Evolutionary conservation across 2,329 filamentous ascomycete genomes (phyloP).

Genomic region (Zelopaecilomyces penicillatus): DNA sequence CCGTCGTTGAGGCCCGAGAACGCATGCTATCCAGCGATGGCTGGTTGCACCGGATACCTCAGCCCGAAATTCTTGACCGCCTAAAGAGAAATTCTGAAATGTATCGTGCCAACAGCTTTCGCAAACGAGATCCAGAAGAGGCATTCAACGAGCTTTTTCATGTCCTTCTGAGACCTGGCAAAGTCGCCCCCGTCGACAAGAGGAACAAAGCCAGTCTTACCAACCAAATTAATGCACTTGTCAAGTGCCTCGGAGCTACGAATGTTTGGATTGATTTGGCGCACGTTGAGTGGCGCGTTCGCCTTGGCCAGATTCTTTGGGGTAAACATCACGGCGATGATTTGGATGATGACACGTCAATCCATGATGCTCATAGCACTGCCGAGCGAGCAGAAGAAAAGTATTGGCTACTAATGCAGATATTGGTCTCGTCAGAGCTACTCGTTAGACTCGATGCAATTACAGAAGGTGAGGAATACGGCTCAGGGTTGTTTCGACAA

Average conservation of each 20-base stretch:
- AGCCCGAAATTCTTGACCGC: slow-evolving; percentile 49
- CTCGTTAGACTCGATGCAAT: slow-evolving; percentile 56
- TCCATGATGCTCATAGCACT: slow-evolving; percentile 38
- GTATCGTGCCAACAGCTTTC: slow-evolving; percentile 45
- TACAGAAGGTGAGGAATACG: slow-evolving; percentile 50
- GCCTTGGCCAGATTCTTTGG: slow-evolving; percentile 66
- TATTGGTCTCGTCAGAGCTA: slow-evolving; percentile 57
- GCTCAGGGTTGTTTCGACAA: slow-evolving; percentile 42
- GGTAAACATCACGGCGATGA: slow-evolving; percentile 44
- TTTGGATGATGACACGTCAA: slow-evolving; percentile 43
- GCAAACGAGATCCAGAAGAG: slow-evolving; percentile 43
- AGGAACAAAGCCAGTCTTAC: slow-evolving; percentile 54
- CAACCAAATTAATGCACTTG: slow-evolving; percentile 60
- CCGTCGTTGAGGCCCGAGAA: slow-evolving; percentile 50
- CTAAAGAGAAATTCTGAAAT: slow-evolving; percentile 48
- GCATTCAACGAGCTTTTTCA: slow-evolving; percentile 56
- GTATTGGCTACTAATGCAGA: slow-evolving; percentile 60
- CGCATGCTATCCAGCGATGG: slow-evolving; percentile 45
- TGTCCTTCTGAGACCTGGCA: slow-evolving; percentile 49
- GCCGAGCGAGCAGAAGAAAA: slow-evolving; percentile 52
- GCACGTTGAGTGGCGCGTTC: slow-evolving; percentile 65
- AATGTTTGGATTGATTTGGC: slow-evolving; percentile 70
- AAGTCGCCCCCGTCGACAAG: slow-evolving; percentile 42
- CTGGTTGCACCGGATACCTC: slow-evolving; percentile 47
- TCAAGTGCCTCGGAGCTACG: slow-evolving; percentile 55